Base-by-base conservation (phyloP, 1,284 basidiomycete species). In the Tetrapyrgos nigripes region DNA sequence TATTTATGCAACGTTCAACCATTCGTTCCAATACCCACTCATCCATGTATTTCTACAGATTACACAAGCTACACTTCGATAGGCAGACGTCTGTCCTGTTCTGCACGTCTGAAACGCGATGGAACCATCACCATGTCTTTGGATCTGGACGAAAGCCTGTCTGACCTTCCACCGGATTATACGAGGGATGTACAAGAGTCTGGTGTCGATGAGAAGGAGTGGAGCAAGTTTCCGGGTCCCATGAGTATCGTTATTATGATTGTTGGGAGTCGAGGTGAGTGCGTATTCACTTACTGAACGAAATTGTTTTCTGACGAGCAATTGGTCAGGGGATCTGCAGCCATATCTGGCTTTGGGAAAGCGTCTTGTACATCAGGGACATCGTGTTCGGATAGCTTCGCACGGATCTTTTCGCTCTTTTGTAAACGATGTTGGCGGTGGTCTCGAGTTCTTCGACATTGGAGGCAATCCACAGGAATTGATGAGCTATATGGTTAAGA, bases 261-360 rank as follows among this genome's bases (percentile, higher is more conserved):
- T 54, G 85, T 87, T 13, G 86, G 87, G 2, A 85, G 83, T 62
- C 73, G 86, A 67, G 86, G 86, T 83, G 62, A 46, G 78, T 63
- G 29, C 33, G 13, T 28, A 33, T 21, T 44, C 19, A n/a, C 5
- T 26, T 23, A 48, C 9, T 31, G 11, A 35, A 4, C 26, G 14
- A 14, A 27, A 27, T n/a, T n/a, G n/a, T n/a, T n/a, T 40, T 33
- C 29, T 33, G 10, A 26, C 59, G 37, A 33, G 17, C 17, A 24
- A n/a, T n/a, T n/a, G 52, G 64, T 23, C 44, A 84, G 88, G 88
- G 43, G 88, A 91, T 64, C 87, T 92, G 0, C 88, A 90, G 68
- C 88, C 88, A 0, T 91, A 86, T 66, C 73, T 91, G 19, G 87
- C 88, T 1, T 75, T 92, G 0, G 86, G 84, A 4, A 77, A 84